Conservation (phyloP, 495 filamentous ascomycete genomes). For the Daldinia caldariorum region DNA sequence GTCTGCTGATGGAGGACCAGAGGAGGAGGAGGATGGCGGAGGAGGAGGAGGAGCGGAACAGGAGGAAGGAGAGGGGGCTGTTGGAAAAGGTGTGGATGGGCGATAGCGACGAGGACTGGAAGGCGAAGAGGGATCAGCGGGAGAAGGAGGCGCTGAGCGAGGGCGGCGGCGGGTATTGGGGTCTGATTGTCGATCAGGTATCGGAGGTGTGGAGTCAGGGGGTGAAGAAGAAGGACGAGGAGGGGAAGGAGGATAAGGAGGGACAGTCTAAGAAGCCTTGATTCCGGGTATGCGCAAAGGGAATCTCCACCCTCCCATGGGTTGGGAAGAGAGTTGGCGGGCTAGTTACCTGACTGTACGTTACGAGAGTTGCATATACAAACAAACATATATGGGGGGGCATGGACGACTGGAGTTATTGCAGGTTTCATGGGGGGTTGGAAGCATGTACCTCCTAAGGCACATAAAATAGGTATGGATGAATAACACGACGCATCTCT, state of each 20-base stretch:
- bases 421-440: slow-evolving; percentile 2
- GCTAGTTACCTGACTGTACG: neutral
- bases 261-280: slow-evolving; percentile 41
- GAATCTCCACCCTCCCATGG: neutral
- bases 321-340: neutral
- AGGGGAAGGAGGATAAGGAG: slow-evolving; percentile 44
- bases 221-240: slow-evolving; percentile 53
- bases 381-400: neutral
- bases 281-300: slow-evolving; percentile 9
- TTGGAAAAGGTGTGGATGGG: slow-evolving; percentile 72
- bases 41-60: slow-evolving; percentile 50
- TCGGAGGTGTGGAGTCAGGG: slow-evolving; percentile 75
- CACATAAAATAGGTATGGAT: slow-evolving; percentile 1
- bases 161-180: slow-evolving; percentile 78
- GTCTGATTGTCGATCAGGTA: slow-evolving; percentile 84
- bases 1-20: slow-evolving; percentile 45
- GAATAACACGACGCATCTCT: slow-evolving; percentile 27
- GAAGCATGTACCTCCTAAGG: too few species aligned
- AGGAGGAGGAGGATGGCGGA: slow-evolving; percentile 14
- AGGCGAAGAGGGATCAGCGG: slow-evolving; percentile 72
- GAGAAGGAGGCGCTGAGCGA: slow-evolving; percentile 77
- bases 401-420: slow-evolving; percentile 25
- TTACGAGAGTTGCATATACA: slow-evolving; percentile 22
- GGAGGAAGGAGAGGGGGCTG: slow-evolving; percentile 54
- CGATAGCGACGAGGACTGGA: slow-evolving; percentile 72